Base-by-base conservation (phyloP, 1,284 basidiomycete species). In the Kwoniella shivajii region DNA sequence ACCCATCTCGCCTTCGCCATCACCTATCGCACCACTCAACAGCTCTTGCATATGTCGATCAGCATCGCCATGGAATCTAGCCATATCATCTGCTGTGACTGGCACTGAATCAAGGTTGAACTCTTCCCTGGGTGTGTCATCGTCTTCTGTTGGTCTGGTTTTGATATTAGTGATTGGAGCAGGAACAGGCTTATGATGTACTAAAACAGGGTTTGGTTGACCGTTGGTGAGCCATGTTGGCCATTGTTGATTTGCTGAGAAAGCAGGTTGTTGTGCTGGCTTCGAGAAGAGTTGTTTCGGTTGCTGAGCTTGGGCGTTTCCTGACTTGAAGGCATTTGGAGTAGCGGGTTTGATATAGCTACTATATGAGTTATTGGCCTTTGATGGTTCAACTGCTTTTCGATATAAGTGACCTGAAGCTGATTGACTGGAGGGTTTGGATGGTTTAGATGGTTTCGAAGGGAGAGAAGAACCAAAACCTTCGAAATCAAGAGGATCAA, bases 11-110 rank as follows among this genome's bases (percentile, higher is more conserved):
- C 66, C 73, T 46, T 75, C 72, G 3, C 73, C 73, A 27, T 77
- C 78, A 6, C 79, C 79, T 3, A 80, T 69, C 0, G 79, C 79
- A 1, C 76, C 76, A 16, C 75, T 73, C 11, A 81, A 64, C 7
- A 82, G 69, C 51, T 81, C 79, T 33, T 76, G 69, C 75, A 82
- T 77, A 50, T 86, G 84, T 27, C 81, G 79, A 34, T 84, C 80
- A 2, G 81, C 79, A 26, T 87, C 84, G 31, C 72, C 72, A 16
- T 64, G 46, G 43, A 53, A 57, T 22, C 58, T 47, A 34, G 63
- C 62, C 34, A 61, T 68, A 57, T 78, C 76, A 31, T 67, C 67
- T 4, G 70, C 66, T 0, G 68, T 68, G 45, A 65, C 57, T 26
- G 65, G 52, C n/a, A 59, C 68, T 9, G 59, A 55, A 20, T 64